Evolutionary conservation across 2,329 filamentous ascomycete species (phyloP).

Genomic region (Raffaelea ambrosiae): DNA sequence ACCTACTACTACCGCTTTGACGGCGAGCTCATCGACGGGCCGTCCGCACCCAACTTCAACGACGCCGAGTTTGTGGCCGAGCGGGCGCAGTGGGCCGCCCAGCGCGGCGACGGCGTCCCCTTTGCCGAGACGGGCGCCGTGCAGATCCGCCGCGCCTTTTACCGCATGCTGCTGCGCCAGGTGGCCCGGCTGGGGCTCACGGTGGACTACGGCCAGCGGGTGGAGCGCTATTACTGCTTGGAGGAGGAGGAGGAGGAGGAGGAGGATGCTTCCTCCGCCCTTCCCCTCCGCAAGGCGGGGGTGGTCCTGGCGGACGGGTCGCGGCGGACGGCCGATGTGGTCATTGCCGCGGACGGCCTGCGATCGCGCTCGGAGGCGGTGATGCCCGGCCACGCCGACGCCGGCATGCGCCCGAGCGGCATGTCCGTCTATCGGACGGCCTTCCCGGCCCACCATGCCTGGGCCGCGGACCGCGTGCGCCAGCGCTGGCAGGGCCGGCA

Average conservation of each 20-base stretch:
- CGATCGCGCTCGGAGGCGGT: neutral
- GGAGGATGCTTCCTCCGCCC: too few species aligned
- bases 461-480: neutral
- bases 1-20: neutral
- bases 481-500: neutral
- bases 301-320: too few species aligned
- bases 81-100: too few species aligned
- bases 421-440: neutral
- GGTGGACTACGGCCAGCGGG: neutral
- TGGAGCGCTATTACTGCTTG: neutral
- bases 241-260: too few species aligned
- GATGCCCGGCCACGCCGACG: neutral
- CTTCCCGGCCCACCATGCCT: neutral
- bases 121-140: neutral
- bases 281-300: too few species aligned
- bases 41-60: neutral
- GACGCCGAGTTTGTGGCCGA: neutral
- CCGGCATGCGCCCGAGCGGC: neutral
- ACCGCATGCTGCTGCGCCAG: neutral
- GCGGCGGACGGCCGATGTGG: too few species aligned
- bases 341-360: neutral
- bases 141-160: neutral
- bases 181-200: neutral
- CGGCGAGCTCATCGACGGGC: neutral
- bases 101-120: neutral